Conservation (phyloP, 495 filamentous ascomycete species). For the Rhypophila decipiens region DNA sequence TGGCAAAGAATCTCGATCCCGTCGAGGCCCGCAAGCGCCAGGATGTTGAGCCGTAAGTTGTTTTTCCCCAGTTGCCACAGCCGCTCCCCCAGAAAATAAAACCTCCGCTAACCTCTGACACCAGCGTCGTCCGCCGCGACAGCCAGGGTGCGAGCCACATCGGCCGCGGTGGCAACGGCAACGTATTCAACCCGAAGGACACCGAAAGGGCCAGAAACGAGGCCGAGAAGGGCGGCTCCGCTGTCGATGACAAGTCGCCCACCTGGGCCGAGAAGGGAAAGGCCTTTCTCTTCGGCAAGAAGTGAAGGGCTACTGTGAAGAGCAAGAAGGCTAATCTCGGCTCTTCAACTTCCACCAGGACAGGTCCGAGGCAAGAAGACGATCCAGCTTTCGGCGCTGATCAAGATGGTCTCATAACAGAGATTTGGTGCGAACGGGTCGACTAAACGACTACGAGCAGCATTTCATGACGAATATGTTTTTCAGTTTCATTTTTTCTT, state of each 20-base stretch:
- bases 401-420: no score
- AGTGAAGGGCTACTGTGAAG: constrained; percentile 8
- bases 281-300: constrained; percentile 46
- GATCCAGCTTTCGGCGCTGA: no score
- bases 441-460: no score
- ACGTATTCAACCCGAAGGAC: constrained; percentile 41
- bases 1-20: constrained; percentile 61
- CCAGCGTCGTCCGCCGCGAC: constrained; percentile 32
- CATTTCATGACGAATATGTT: no score
- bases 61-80: no score
- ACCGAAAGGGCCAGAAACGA: constrained; percentile 28
- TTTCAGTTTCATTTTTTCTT: no score
- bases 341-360: no score
- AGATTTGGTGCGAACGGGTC: no score
- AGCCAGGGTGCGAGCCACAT: constrained; percentile 36
- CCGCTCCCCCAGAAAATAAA: no score
- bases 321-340: no score
- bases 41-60: constrained; percentile 61
- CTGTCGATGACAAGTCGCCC: constrained; percentile 18
- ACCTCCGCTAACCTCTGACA: neutral
- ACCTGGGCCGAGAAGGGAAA: constrained; percentile 45
- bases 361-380: no score
- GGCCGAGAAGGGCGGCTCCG: constrained; percentile 27
- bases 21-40: constrained; percentile 68
- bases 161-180: constrained; percentile 53